Percentiles rank a stretch among this genome's conserved stretches.
Evolutionary conservation across 129 eudicot genomes (phyloP).

Genomic region (Escallonia herrerae): DNA sequence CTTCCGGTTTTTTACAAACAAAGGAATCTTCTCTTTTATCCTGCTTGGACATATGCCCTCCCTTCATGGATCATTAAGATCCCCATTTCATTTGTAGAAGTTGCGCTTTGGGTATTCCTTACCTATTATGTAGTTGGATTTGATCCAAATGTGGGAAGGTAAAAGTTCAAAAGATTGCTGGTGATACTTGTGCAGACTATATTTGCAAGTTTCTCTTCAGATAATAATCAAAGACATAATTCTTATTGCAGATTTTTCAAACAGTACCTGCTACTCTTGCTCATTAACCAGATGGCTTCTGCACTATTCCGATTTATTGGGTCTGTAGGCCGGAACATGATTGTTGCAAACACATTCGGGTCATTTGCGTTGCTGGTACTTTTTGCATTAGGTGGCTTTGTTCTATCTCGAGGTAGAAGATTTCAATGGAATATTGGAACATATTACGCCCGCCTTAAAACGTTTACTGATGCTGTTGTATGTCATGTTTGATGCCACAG

Average conservation of each 20-base stretch:
- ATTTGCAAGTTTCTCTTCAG: background rate
- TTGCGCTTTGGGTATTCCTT: conserved; percentile 39
- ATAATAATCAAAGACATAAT: background rate
- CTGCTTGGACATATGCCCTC: conserved; percentile 68
- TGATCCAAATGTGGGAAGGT: conserved; percentile 74
- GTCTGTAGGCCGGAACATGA: conserved; percentile 50
- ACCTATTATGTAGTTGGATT: conserved; percentile 73
- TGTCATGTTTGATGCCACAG: conserved; percentile 16
- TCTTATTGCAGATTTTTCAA: conserved; percentile 47
- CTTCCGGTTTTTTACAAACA: conserved; percentile 90
- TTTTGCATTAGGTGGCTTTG: conserved; percentile 55
- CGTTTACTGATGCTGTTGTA: background rate
- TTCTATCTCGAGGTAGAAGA: conserved; percentile 41
- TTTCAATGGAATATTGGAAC: background rate
- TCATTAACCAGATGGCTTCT: conserved; percentile 52
- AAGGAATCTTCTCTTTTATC: conserved; percentile 63
- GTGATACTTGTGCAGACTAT: background rate
- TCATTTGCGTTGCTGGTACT: conserved; percentile 37
- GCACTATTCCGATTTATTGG: conserved; percentile 53
- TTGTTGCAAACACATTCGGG: conserved; percentile 69
- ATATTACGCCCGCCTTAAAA: background rate
- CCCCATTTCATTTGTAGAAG: conserved; percentile 56
- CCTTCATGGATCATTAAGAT: conserved; percentile 69
- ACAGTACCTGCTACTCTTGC: conserved; percentile 35
- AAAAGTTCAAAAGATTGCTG: conserved; percentile 1